Evolutionary conservation across 331 rosid species (phyloP).

Genomic region (Rosa hybrid): DNA sequence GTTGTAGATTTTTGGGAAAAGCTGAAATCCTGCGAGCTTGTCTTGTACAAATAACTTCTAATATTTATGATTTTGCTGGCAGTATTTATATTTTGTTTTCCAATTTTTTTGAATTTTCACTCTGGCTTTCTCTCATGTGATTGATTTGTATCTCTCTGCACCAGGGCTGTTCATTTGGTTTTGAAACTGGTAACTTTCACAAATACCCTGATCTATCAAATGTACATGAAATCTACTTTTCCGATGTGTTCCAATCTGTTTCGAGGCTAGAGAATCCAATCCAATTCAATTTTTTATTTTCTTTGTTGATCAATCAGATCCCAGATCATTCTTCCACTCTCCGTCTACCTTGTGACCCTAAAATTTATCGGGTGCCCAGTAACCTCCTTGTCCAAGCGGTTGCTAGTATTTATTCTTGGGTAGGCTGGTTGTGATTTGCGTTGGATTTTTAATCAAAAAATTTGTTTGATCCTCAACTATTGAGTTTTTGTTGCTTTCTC

Average conservation of each 20-base stretch:
- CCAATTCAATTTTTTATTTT: background rate
- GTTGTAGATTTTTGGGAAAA: conserved; percentile 52
- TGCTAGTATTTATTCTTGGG: too few relatives aligned
- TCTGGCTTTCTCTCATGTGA: background rate
- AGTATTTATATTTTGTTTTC: conserved; percentile 15
- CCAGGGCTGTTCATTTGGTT: background rate
- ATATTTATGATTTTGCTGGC: conserved; percentile 17
- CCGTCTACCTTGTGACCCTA: too few relatives aligned
- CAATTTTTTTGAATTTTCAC: background rate
- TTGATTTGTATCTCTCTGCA: background rate
- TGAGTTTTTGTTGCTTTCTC: background rate
- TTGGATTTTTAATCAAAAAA: too few relatives aligned
- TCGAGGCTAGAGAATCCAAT: background rate
- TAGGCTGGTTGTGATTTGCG: too few relatives aligned
- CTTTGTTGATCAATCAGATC: background rate
- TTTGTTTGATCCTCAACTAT: too few relatives aligned
- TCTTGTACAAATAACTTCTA: conserved; percentile 38
- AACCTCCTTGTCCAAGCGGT: too few relatives aligned
- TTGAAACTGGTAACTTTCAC: background rate
- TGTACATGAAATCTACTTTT: background rate
- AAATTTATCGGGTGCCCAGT: too few relatives aligned
- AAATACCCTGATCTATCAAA: background rate
- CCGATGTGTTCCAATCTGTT: background rate
- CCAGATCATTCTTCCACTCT: too few relatives aligned
- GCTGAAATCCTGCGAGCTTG: conserved; percentile 37